phyloP scores from a whole-genome alignment of 495 filamentous ascomycete species.

The Emericellopsis terricola region DNA sequence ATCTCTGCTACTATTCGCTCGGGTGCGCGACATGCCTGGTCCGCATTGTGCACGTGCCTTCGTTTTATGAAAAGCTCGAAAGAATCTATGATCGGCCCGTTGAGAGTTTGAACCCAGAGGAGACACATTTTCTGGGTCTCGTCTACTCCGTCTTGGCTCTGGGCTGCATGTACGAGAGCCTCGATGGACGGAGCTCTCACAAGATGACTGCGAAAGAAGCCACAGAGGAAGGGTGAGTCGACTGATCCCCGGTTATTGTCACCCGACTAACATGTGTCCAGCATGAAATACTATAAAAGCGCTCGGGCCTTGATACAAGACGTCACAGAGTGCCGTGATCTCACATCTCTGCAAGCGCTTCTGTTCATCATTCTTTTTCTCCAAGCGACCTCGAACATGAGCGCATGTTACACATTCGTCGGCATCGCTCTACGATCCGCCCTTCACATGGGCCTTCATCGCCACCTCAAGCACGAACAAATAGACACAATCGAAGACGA shows the following conservation, averaged over 20 bases:
- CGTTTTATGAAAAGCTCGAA: slow-evolving; percentile 63
- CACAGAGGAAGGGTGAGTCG: slow-evolving; percentile 62
- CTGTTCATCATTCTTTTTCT: slow-evolving; percentile 88
- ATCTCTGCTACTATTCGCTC: slow-evolving; percentile 59
- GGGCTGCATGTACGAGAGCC: slow-evolving; percentile 62
- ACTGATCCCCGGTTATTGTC: neutral
- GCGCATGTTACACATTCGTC: slow-evolving; percentile 85
- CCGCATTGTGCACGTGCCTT: slow-evolving; percentile 74
- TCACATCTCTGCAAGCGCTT: slow-evolving; percentile 69
- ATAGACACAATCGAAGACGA: slow-evolving; percentile 78
- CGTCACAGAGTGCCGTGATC: slow-evolving; percentile 79
- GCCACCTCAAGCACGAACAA: slow-evolving; percentile 46
- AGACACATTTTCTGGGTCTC: slow-evolving; percentile 67
- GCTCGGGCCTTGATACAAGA: slow-evolving; percentile 62
- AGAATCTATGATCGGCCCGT: slow-evolving; percentile 56
- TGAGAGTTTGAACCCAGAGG: slow-evolving; percentile 52
- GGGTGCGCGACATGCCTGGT: slow-evolving; percentile 72
- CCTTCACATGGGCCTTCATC: slow-evolving; percentile 74
- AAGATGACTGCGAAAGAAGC: slow-evolving; percentile 41
- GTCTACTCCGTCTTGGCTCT: slow-evolving; percentile 72
- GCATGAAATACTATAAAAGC: slow-evolving; percentile 69
- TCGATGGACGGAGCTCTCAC: slow-evolving; percentile 17
- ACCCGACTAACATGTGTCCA: too few relatives aligned
- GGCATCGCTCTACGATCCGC: slow-evolving; percentile 78
- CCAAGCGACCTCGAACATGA: slow-evolving; percentile 77